These are phyloP conservation scores for Scheffersomyces insectosa DNA, from an alignment of 1,139 yeast species.

Conservation along the genomic window DNA sequence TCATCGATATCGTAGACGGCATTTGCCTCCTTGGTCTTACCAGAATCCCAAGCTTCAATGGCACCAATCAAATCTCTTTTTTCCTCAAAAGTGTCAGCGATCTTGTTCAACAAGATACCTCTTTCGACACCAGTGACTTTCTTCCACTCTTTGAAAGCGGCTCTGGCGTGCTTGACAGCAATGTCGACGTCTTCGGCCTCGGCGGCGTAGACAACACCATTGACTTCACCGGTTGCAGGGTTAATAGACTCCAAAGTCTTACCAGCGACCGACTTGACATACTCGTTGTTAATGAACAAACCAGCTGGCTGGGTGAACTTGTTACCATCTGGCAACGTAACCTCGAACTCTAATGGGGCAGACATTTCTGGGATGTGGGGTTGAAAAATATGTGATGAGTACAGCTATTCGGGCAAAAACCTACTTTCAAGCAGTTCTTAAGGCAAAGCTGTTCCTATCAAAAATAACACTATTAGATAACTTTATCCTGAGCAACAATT, in stretches of 20 bases:
- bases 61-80: conserved; percentile 59
- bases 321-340: conserved; percentile 57
- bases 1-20: conserved; percentile 60
- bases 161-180: conserved; percentile 74
- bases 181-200: conserved; percentile 66
- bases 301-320: conserved; percentile 70
- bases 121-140: conserved; percentile 51
- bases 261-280: conserved; percentile 61
- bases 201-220: conserved; percentile 69
- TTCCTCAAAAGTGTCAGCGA: conserved; percentile 61
- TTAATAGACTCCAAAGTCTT: conserved; percentile 61
- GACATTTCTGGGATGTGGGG: conserved; percentile 19
- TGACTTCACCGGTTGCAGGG: conserved; percentile 69
- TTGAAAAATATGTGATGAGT: neutral
- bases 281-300: conserved; percentile 79
- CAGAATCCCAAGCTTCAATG: conserved; percentile 80
- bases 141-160: conserved; percentile 64
- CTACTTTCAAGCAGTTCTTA: too few relatives aligned
- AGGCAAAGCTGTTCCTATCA: too few relatives aligned
- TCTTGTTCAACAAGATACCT: conserved; percentile 53
- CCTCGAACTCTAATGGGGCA: conserved; percentile 41
- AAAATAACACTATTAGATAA: too few relatives aligned
- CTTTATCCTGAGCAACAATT: too few relatives aligned
- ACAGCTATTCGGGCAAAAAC: neutral
- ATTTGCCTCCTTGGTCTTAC: conserved; percentile 61